These are phyloP conservation scores for Pichia sp. DNA, from an alignment of 1,139 yeast genomes.

Conservation along the genomic window DNA sequence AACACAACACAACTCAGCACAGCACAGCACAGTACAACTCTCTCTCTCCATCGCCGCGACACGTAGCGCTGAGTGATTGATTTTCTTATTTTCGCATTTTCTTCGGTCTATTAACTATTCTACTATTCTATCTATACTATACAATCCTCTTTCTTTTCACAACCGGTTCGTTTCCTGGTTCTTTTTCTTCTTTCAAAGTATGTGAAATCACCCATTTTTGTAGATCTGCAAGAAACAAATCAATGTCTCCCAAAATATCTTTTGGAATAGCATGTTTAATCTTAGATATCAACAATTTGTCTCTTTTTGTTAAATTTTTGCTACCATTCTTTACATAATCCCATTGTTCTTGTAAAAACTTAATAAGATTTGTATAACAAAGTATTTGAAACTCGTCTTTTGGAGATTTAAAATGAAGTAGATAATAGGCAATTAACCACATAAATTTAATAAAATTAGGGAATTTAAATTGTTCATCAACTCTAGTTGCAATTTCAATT, in stretches of 20 bases:
- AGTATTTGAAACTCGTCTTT: slow-evolving; percentile 14
- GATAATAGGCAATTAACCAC: slow-evolving; percentile 56
- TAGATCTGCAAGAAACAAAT: slow-evolving; percentile 33
- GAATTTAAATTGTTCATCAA: slow-evolving; percentile 69
- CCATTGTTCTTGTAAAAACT: slow-evolving; percentile 25
- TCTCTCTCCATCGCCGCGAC: too few species aligned
- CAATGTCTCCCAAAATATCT: slow-evolving; percentile 35
- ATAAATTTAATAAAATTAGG: slow-evolving; percentile 69
- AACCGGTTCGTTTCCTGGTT: too few species aligned
- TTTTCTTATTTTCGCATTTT: too few species aligned
- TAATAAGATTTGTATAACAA: slow-evolving; percentile 17
- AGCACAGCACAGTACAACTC: too few species aligned
- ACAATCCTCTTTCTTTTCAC: too few species aligned
- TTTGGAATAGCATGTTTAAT: slow-evolving; percentile 23
- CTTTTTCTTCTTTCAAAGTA: neutral
- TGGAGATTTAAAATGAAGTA: slow-evolving; percentile 28
- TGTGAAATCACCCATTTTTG: slow-evolving; percentile 32
- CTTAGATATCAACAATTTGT: slow-evolving; percentile 15
- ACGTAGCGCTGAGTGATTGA: too few species aligned
- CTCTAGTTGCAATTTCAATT: slow-evolving; percentile 63
- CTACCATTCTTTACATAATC: slow-evolving; percentile 13
- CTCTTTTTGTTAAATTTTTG: slow-evolving; percentile 12
- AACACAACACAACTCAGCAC: too few species aligned
- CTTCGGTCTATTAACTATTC: too few species aligned
- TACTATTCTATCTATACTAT: too few species aligned